phyloP scores from a whole-genome alignment of 2,329 filamentous ascomycete species.

The Colletotrichum caudatum region DNA sequence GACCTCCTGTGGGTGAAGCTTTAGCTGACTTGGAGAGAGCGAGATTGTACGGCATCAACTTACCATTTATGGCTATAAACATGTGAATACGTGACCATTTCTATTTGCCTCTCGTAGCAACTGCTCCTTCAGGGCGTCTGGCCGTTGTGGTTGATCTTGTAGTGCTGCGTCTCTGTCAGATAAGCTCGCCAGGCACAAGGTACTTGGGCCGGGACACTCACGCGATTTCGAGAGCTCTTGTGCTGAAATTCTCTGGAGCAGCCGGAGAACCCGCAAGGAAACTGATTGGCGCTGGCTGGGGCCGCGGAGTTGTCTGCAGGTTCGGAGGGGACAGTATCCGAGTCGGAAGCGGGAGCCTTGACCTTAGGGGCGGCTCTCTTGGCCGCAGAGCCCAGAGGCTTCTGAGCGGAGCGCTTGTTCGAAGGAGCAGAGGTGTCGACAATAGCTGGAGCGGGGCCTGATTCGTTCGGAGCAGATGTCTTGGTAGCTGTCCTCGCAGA shows the following conservation, averaged over 20 bases:
- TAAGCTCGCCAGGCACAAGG: neutral
- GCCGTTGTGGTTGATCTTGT: slow-evolving; percentile 6
- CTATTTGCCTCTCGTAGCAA: too few species aligned
- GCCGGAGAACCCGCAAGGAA: neutral
- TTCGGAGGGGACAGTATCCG: neutral
- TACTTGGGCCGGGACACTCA: neutral
- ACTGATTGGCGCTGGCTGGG: neutral
- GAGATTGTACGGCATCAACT: neutral
- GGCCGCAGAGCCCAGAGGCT: neutral
- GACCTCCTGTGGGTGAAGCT: too few species aligned
- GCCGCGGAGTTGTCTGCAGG: neutral
- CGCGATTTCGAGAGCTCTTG: neutral
- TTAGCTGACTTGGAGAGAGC: neutral
- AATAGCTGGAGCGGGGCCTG: neutral
- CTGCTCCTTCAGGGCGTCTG: neutral
- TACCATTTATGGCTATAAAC: neutral
- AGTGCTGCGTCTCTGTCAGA: neutral
- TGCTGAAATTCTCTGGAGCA: neutral
- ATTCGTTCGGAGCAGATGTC: neutral
- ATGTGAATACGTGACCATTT: too few species aligned
- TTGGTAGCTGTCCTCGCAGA: neutral
- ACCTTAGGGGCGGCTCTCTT: neutral
- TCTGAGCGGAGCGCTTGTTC: neutral
- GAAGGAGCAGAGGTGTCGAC: neutral
- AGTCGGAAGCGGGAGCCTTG: slow-evolving; percentile 3